Base-by-base conservation (phyloP, 164 flowering plant genomes). In the Macadamia integrifolia region DNA sequence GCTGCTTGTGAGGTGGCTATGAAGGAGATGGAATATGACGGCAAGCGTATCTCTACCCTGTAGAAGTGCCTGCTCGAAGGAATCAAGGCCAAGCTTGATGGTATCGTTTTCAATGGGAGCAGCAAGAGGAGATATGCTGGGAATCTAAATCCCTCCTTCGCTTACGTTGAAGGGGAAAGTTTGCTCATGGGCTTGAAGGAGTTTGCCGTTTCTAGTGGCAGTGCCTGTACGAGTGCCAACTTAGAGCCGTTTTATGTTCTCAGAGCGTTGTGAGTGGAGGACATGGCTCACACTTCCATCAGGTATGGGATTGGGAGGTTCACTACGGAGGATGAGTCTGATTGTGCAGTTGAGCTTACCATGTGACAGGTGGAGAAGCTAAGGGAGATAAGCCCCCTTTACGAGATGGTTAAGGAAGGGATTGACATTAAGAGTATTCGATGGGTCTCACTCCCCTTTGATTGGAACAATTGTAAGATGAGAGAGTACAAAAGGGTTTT, bases 251-350 rank as follows among this genome's bases (percentile, higher is more conserved):
- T 96, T 0, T 94, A 90, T 75, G 98, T 91, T 60, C 69, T 94
- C 80, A 84, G 98, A 80, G 98, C 96, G 0, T 80, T 94, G 72
- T 97, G 98, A 14, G 97, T 94, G 14, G 97, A 94, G 75, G 98
- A 94, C 52, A 94, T 92, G 99, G 99, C 99, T 2, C 97, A 92
- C 72, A 94, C 98, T 1, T 94, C 98, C 0, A 94, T 94, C 58
- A 78, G 99, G 82, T 90, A 85, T 69, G 99, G 99, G 66, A 92
- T 94, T 67, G 99, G 99, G 69, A 81, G 99, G 87, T 94, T 94
- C 64, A 90, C 99, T 0, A 94, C 97, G 0, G 99, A 94, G 79
- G 89, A 74, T 0, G 98, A 94, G 81, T 80, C 90, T 78, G 97
- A 92, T 69, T 66, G 87, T 69, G 98, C 99, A 0, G 81, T 94